Evolutionary conservation across 139 green algal genomes (phyloP).

Genomic region (Chlamydomonas asymmetrica): DNA sequence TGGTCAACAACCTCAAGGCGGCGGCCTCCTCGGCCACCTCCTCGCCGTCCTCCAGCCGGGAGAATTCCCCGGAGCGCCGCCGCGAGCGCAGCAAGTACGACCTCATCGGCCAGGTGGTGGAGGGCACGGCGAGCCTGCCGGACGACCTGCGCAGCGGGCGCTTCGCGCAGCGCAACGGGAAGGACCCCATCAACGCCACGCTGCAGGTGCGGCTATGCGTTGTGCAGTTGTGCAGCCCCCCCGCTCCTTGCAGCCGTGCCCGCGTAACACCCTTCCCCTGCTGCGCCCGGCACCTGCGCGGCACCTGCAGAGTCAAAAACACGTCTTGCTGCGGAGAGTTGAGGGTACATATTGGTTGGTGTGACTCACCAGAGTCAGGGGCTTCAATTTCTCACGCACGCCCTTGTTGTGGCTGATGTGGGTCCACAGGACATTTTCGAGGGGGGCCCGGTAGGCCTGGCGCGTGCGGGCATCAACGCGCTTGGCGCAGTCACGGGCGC

Average conservation of each 20-base stretch:
- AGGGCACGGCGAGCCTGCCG: slow-evolving; percentile 7
- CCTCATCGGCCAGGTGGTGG: slow-evolving; percentile 16
- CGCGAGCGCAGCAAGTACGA: slow-evolving; percentile 21
- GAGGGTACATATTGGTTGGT: not conserved
- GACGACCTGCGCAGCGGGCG: slow-evolving; percentile 23
- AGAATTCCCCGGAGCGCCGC: too few relatives aligned
- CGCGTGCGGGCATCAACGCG: too few relatives aligned
- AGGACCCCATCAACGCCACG: slow-evolving; percentile 1
- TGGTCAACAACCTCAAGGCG: not conserved
- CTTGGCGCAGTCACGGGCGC: too few relatives aligned
- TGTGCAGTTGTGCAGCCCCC: not conserved
- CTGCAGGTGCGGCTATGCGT: not conserved
- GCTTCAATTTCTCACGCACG: too few relatives aligned
- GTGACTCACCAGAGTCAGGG: too few relatives aligned
- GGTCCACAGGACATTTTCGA: too few relatives aligned
- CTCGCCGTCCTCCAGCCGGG: not conserved
- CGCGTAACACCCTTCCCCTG: not conserved
- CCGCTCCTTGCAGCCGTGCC: not conserved
- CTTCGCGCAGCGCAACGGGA: too few relatives aligned
- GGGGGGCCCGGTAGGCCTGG: too few relatives aligned
- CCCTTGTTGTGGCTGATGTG: too few relatives aligned
- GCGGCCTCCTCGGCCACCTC: not conserved
- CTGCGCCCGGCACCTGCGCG: not conserved
- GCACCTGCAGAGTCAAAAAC: too few relatives aligned
- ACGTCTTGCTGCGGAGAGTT: too few relatives aligned